Evolutionary conservation across 345 rosid species (phyloP).

Genomic region (Kandelia obovata): DNA sequence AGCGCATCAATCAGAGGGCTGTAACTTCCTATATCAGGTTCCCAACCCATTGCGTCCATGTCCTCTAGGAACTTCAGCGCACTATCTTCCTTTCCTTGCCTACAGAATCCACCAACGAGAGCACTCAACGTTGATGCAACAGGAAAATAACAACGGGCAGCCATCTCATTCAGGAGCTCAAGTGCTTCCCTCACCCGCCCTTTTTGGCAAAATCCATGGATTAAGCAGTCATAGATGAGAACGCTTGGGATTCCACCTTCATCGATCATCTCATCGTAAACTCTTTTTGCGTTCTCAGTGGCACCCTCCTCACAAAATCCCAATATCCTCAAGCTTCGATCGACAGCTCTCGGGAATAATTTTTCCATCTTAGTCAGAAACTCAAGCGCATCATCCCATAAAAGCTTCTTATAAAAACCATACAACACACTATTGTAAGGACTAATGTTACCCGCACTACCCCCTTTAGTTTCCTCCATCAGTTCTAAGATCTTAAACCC

Average conservation of each 20-base stretch:
- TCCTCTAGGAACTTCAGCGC: slow-evolving; percentile 62
- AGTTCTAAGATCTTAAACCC: slow-evolving; percentile 67
- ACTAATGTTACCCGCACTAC: slow-evolving; percentile 34
- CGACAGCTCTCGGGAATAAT: slow-evolving; percentile 64
- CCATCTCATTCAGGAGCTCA: slow-evolving; percentile 60
- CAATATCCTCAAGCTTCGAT: slow-evolving; percentile 55
- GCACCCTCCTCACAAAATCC: slow-evolving; percentile 46
- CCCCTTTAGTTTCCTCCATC: slow-evolving; percentile 56
- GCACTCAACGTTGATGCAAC: slow-evolving; percentile 49
- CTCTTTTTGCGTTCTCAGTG: slow-evolving; percentile 44
- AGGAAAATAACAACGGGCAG: slow-evolving; percentile 40
- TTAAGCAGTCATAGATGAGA: slow-evolving; percentile 54
- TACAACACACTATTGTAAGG: slow-evolving; percentile 65
- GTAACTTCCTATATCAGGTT: slow-evolving; percentile 46
- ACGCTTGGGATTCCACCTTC: slow-evolving; percentile 52
- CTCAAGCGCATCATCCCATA: slow-evolving; percentile 55
- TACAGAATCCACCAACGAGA: slow-evolving; percentile 52
- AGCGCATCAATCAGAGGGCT: slow-evolving; percentile 39
- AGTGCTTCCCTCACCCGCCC: slow-evolving; percentile 43
- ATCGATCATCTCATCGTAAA: slow-evolving; percentile 45
- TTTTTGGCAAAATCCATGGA: slow-evolving; percentile 49
- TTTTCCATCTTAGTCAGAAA: slow-evolving; percentile 57
- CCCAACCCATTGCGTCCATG: slow-evolving; percentile 54
- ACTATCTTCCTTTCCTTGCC: slow-evolving; percentile 47
- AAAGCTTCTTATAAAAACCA: slow-evolving; percentile 58